Evolutionary conservation across 225 moss, liverwort and hornwort species (phyloP), one percentile per base, ranked within the genome.

Genomic region (Antitrichia curtipendula): DNA sequence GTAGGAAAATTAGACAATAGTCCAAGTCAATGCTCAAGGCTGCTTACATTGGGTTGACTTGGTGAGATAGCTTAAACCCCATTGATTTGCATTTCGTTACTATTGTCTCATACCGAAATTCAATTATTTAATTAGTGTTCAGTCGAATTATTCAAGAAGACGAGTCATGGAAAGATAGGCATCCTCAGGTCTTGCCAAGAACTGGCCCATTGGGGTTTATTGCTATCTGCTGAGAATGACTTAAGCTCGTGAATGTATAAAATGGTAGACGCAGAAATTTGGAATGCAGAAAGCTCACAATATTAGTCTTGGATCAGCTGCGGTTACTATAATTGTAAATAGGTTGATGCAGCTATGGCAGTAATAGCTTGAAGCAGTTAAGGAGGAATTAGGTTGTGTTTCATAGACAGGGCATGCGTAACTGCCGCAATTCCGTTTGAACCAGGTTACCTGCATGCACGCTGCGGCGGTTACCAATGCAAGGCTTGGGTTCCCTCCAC

Each of bases 391-490:
- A 80, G 90, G 57, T 59, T 43, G 47, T 58, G 38, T 53, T 84
- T 61, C 79, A 53, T 54, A 82, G 52, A 63, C 75, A 75, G 62
- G 21, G 59, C 58, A 34, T 82, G 81, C 75, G 73, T 89, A 91
- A 89, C 86, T 84, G 88, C 71, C 83, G 84, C 74, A 86, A 72
- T 89, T 83, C 86, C 84, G 79, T 91, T n/a, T 86, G 86, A 88
- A 88, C 83, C 38, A 65, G 86, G 88, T 76, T 85, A 71, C 86
- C 38, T 88, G 81, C 87, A 77, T 85, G 34, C 56, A 54, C 40
- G 38, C 53, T 75, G 87, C 47, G 86, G 83, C 91, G 75, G 88
- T 89, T 91, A 88, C 86, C 58, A 80, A 81, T 62, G 34, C 47
- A 47, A 80, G 86, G 80, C 74, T 83, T 75, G 80, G 61, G 41